Base-by-base conservation (phyloP, 2,329 filamentous ascomycete species). In the Colletotrichum acutatum region DNA sequence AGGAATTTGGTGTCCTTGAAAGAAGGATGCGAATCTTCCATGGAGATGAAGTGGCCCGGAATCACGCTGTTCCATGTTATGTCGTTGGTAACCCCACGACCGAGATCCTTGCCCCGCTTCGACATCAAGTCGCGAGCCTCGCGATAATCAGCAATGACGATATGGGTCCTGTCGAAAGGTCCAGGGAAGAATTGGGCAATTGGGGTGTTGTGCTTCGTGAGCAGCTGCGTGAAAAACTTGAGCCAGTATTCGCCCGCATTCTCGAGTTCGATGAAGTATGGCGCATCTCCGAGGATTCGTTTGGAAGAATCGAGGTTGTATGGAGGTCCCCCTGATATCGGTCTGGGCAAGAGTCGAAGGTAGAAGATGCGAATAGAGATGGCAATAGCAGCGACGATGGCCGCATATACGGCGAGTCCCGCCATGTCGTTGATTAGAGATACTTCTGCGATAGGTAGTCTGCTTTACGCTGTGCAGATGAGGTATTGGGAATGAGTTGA, bases 1-100 rank as follows among this genome's bases (percentile, higher is more conserved):
- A 66, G 64, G 12, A 66, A 66, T 14, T 59, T 26, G 28, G 64
- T 54, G 5, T 61, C 37, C 30, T 66, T 66, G 56, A 61, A 66
- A n/a, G 54, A 61, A 3, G 64, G 64, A 8, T 66, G 64, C 2
- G 37, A 58, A n/a, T 60, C 57, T 6, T 66, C 54, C 64, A 66
- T 66, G 14, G 37, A 14, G 9, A 66, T 66, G 8, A 66, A 61
- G 22, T 66, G 64, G 26, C 46, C 64, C 5, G 64, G 54, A 2
- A 66, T 9, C 8, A 66, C 37, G 9, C 64, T 56, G 2, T 32
- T 56, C 64, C 56, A 66, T 6, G 37, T 14, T n/a, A 34, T 22
- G 14, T 61, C 34, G n/a, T 52, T 66, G 5, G 3, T 28, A 9
- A 42, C 46, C 0, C 54, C 64, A 9, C 54, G 37, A 7, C 54